A percentile compares a stretch with the other conserved stretches of the same genome.
Conservation (phyloP, 768 basidiomycete genomes). For the Mrakia frigida region DNA sequence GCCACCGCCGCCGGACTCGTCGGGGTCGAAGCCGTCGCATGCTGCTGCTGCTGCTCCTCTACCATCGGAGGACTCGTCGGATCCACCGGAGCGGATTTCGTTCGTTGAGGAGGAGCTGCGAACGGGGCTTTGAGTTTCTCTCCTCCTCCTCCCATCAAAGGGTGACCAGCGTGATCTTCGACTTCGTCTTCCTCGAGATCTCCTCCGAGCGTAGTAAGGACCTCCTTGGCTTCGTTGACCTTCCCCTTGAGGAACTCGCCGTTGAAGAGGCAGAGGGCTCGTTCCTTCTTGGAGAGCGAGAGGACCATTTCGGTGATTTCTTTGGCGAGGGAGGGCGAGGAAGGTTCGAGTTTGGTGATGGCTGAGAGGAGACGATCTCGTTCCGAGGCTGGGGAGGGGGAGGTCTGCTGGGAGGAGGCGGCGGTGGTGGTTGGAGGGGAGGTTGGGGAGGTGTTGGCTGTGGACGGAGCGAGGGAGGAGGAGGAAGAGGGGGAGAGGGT, state of each 20-base stretch:
- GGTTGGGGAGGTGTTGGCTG: background rate
- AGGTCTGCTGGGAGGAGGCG: background rate
- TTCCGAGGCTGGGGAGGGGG: conserved; percentile 51
- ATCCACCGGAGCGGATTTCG: conserved; percentile 22
- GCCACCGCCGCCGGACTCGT: background rate
- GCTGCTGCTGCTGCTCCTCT: background rate
- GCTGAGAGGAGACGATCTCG: conserved; percentile 67
- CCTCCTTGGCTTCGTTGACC: conserved; percentile 72
- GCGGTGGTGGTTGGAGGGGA: background rate
- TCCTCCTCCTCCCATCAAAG: no score
- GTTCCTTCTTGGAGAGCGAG: conserved; percentile 79
- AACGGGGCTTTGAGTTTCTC: background rate
- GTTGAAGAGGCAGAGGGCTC: conserved; percentile 88
- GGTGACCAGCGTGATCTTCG: background rate
- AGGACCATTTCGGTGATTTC: conserved; percentile 75
- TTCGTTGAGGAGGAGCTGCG: conserved; percentile 21
- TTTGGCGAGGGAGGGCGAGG: conserved; percentile 49
- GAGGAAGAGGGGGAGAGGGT: background rate
- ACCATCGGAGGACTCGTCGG: background rate
- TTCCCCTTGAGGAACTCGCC: conserved; percentile 69
- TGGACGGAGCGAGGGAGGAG: background rate
- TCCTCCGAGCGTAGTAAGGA: conserved; percentile 53
- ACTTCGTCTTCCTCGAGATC: conserved; percentile 51
- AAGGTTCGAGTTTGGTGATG: conserved; percentile 57
- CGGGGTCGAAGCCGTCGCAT: background rate